Base-by-base conservation (phyloP, 805 yeast genomes). In the Saccharomyces jurei region DNA sequence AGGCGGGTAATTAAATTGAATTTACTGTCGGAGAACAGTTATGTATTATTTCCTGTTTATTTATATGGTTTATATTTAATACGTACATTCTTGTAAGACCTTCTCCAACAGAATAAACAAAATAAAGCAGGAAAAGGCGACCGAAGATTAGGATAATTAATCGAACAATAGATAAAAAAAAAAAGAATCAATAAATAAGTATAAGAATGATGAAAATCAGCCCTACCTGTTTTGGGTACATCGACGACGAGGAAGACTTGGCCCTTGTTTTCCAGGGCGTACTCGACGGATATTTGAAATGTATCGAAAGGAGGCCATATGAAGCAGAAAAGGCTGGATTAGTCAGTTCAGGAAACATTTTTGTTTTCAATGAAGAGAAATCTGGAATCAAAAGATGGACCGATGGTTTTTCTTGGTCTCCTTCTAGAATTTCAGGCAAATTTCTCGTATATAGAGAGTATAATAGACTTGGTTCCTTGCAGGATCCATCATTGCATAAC, bases 331-430 rank as follows among this genome's bases (percentile, higher is more conserved):
- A 96, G 17, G 63, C 77, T 0, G 69, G 71, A 3, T 73, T 89
- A 50, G 89, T 91, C 32, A 73, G 76, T 53, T 83, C 89, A 9
- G 97, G 97, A 0, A 82, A 83, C 60, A 83, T 89, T 1, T 90
- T 91, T 70, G 89, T 92, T 1, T 90, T 91, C 64, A 80, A 86
- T 50, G 96, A 91, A 69, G 89, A 86, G 60, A 74, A 79, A 11
- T 83, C 91, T 0, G 90, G 92, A 2, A 90, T 91, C 56, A 87
- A 87, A 66, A 77, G 98, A 56, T 91, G 98, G 98, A 91, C 98
- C 1, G 98, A 91, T 65, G 96, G 97, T n/a, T 81, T 88, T 13
- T 76, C 91, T 13, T 91, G 98, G 98, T 83, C 91, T 2, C 96
- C 97, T 0, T 86, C 95, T 1, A 76, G 97, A 50, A 89, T 91